Conservation (phyloP, 2,329 filamentous ascomycete genomes). For the Epichloe uncinata region DNA sequence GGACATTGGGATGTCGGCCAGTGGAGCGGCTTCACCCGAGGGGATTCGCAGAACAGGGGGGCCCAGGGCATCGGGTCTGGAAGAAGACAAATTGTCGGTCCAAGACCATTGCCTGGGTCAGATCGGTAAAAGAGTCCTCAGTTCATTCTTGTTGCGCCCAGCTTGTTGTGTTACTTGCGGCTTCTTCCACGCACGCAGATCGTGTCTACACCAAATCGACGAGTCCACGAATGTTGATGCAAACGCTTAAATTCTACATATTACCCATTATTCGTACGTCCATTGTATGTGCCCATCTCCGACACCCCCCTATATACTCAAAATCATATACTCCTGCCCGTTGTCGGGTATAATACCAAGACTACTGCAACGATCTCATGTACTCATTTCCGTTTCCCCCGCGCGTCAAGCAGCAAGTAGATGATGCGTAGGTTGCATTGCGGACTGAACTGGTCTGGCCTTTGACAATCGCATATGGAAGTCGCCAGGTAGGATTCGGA, state of each 20-base stretch:
- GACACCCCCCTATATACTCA: no score
- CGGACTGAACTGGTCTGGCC: no score
- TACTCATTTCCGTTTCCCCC: background rate
- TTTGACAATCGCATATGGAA: no score
- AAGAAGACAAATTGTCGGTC: slow-evolving; percentile 67
- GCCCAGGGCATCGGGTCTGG: slow-evolving; percentile 53
- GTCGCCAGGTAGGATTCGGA: no score
- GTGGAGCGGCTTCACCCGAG: slow-evolving; percentile 62
- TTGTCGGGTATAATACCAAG: no score
- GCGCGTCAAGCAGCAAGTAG: background rate
- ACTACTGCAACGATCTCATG: no score
- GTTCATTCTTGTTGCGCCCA: no score
- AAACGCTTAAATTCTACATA: no score
- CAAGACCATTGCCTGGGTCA: slow-evolving; percentile 46
- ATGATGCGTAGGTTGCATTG: no score
- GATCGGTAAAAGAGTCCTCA: slow-evolving; percentile 10
- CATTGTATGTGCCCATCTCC: background rate
- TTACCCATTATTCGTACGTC: background rate
- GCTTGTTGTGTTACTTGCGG: background rate
- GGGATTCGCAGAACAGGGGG: slow-evolving; percentile 60
- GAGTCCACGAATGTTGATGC: no score
- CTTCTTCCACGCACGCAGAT: background rate
- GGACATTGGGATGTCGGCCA: slow-evolving; percentile 66
- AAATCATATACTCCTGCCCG: no score
- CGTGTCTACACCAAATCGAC: no score